Evolutionary conservation across 345 rosid genomes (phyloP).

Genomic region (Microthlaspi erraticum): DNA sequence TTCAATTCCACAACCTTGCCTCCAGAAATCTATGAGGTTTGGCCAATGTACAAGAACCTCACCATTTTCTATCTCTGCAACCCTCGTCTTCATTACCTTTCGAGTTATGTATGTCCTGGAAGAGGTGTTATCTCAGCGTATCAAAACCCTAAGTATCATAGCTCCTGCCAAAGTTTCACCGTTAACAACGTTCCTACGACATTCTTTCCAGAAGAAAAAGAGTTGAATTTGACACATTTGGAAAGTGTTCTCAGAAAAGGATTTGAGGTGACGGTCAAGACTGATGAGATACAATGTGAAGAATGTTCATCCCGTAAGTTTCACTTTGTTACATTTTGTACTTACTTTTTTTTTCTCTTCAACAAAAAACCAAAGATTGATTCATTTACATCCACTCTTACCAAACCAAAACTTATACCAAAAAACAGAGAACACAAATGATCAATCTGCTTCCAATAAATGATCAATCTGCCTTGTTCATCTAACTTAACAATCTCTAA

Average conservation of each 20-base stretch:
- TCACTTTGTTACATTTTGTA: too few relatives aligned
- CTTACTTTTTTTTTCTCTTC: too few relatives aligned
- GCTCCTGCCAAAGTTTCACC: neutral
- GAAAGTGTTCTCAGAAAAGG: slow-evolving; percentile 28
- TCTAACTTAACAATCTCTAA: too few relatives aligned
- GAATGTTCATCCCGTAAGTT: too few relatives aligned
- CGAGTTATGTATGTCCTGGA: slow-evolving; percentile 13
- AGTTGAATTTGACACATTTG: neutral
- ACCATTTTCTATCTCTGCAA: slow-evolving; percentile 34
- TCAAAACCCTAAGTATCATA: neutral
- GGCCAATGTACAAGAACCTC: neutral
- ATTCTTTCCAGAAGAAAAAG: neutral
- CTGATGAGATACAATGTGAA: slow-evolving; percentile 8
- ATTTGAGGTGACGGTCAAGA: slow-evolving; percentile 41
- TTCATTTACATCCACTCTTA: too few relatives aligned
- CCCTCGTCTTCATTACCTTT: slow-evolving; percentile 13
- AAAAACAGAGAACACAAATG: too few relatives aligned
- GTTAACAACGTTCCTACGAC: slow-evolving; percentile 15
- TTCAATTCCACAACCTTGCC: slow-evolving; percentile 21
- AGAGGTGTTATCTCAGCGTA: neutral
- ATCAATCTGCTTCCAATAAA: too few relatives aligned
- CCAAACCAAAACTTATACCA: too few relatives aligned
- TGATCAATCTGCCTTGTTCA: too few relatives aligned
- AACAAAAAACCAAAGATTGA: too few relatives aligned
- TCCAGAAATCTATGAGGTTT: neutral